These are phyloP conservation scores for Teunomyces lycoperdinae DNA, from an alignment of 805 yeast species.

Conservation along the genomic window DNA sequence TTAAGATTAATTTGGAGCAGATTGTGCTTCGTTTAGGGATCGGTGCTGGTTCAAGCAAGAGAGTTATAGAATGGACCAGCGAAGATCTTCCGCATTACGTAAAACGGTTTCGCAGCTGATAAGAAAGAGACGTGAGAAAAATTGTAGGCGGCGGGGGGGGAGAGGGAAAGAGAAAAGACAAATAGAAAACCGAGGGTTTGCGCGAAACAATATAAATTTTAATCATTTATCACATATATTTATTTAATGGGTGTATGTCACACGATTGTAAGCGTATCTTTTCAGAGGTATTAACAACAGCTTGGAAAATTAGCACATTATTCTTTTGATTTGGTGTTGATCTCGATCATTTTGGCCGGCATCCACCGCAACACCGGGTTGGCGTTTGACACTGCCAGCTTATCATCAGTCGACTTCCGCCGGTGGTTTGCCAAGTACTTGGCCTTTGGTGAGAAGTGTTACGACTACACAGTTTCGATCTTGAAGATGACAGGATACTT, in stretches of 20 bases:
- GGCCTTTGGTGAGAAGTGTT: conserved; percentile 59
- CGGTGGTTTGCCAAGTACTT: conserved; percentile 52
- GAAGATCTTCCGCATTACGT: conserved; percentile 45
- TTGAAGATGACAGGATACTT: conserved; percentile 52
- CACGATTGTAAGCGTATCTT: neutral
- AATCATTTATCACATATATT: neutral
- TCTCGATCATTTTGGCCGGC: conserved; percentile 83
- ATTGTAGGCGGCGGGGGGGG: too few relatives aligned
- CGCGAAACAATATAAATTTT: neutral
- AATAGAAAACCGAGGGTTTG: neutral
- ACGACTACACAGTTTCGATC: conserved; percentile 44
- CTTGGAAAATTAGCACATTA: conserved; percentile 67
- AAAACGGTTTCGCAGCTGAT: conserved; percentile 32
- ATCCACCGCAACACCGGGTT: conserved; percentile 81
- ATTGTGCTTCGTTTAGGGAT: conserved; percentile 44
- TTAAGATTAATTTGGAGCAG: conserved; percentile 43
- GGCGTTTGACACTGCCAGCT: conserved; percentile 47
- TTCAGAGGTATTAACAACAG: conserved; percentile 24
- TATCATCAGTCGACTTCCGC: conserved; percentile 47
- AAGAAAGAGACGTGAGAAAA: neutral
- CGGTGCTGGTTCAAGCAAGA: conserved; percentile 44
- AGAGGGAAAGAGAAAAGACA: neutral
- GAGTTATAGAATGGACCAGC: conserved; percentile 60
- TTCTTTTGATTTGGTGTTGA: conserved; percentile 71
- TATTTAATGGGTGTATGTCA: conserved; percentile 8